Percentiles rank a stretch among this genome's conserved stretches.
Conservation (phyloP, 140 eudicot species). For the Ambrosia hybrid region DNA sequence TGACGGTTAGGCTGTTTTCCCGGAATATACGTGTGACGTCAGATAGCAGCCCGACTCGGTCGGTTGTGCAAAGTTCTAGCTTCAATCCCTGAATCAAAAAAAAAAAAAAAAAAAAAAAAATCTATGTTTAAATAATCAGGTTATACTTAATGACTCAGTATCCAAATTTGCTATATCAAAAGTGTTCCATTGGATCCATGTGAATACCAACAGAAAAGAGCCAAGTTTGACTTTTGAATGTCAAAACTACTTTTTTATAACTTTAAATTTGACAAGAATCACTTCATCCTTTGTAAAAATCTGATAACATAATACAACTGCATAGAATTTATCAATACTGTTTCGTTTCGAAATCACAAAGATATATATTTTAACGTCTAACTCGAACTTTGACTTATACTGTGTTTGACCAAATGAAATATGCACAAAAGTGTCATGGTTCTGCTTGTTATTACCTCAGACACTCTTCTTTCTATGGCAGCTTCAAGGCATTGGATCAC, state of each 20-base stretch:
- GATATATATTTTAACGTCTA: neutral
- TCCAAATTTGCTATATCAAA: conserved; percentile 15
- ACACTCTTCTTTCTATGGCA: conserved; percentile 88
- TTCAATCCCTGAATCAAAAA: conserved; percentile 64
- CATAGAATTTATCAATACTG: neutral
- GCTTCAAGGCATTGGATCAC: conserved; percentile 95
- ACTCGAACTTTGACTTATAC: neutral
- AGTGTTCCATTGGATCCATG: neutral
- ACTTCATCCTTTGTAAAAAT: neutral
- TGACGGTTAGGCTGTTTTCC: conserved; percentile 80
- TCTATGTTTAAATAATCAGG: too few relatives aligned
- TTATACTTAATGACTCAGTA: too few relatives aligned
- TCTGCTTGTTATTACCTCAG: conserved; percentile 54
- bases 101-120: too few relatives aligned
- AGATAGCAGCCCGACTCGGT: conserved; percentile 83
- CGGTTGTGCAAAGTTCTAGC: conserved; percentile 90
- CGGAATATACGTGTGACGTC: conserved; percentile 92
- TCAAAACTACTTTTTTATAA: neutral
- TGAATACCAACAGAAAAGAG: neutral
- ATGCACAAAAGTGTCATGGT: conserved; percentile 13
- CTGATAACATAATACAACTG: neutral
- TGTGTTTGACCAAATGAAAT: conserved; percentile 1
- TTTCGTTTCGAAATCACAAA: neutral
- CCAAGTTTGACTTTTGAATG: conserved; percentile 16
- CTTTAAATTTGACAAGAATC: conserved; percentile 1